Percentiles rank a stretch among this genome's conserved stretches.
Evolutionary conservation across 2,329 filamentous ascomycete species (phyloP).

Genomic region (Esteya vermicola): DNA sequence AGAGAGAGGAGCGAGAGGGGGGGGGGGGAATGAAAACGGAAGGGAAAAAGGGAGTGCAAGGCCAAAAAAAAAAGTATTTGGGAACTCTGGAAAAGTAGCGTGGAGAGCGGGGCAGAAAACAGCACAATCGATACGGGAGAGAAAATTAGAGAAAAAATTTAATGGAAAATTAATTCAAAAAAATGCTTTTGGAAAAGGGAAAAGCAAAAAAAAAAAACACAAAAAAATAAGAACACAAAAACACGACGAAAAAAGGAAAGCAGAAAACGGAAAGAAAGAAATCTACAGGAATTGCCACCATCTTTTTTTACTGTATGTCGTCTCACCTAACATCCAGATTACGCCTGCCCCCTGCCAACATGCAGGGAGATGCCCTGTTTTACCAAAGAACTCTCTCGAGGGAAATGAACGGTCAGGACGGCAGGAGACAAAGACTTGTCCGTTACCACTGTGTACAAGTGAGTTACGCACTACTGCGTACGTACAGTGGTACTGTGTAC

Average conservation of each 20-base stretch:
- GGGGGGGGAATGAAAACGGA: not conserved
- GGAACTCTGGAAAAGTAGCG: slow-evolving; percentile 8
- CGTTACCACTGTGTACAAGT: no score
- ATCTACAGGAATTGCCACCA: no score
- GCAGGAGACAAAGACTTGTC: no score
- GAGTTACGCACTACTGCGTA: no score
- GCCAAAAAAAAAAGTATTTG: slow-evolving; percentile 5
- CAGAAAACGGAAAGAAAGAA: not conserved
- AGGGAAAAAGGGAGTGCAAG: slow-evolving; percentile 4
- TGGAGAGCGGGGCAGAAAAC: slow-evolving; percentile 9
- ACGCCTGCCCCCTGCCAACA: no score
- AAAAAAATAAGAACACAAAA: not conserved
- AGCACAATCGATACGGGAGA: not conserved
- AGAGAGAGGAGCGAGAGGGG: slow-evolving; percentile 2
- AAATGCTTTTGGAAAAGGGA: no score
- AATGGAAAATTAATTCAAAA: not conserved
- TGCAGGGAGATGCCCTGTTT: no score
- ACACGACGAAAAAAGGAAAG: not conserved
- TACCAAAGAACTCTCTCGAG: no score
- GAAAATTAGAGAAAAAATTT: not conserved
- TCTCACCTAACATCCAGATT: no score
- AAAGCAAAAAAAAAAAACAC: not conserved
- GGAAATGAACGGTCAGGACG: no score
- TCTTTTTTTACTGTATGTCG: no score
- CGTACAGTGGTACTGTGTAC: no score